These are phyloP conservation scores for Penicillium sp. DNA, from an alignment of 2,329 filamentous ascomycete genomes.

Conservation along the genomic window DNA sequence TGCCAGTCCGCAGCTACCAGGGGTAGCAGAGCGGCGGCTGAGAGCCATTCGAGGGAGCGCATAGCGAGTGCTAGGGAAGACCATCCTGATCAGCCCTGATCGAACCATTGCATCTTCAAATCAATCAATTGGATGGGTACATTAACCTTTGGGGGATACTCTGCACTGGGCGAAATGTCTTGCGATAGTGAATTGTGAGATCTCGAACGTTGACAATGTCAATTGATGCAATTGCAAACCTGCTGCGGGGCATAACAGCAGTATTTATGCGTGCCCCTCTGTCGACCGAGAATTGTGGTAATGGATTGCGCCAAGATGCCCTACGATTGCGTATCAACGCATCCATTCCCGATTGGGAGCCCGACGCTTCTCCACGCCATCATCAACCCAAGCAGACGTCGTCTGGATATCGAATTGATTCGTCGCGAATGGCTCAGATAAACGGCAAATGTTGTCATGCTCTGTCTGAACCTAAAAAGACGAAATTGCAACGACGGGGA, in stretches of 20 bases:
- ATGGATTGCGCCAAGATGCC: slow-evolving; percentile 3
- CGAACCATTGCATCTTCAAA: not conserved
- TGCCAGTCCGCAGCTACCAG: slow-evolving; percentile 50
- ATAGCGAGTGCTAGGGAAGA: slow-evolving; percentile 12
- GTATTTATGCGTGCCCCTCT: slow-evolving; percentile 6
- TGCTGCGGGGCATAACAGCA: not conserved
- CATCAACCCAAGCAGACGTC: not conserved
- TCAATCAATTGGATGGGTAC: slow-evolving; percentile 13
- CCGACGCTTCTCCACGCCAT: slow-evolving; percentile 8
- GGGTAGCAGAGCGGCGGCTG: slow-evolving; percentile 19
- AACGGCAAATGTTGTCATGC: not conserved
- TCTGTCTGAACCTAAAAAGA: not conserved
- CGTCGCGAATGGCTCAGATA: not conserved
- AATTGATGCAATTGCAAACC: not conserved
- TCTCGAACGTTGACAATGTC: not conserved
- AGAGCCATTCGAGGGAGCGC: slow-evolving; percentile 9
- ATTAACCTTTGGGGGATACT: slow-evolving; percentile 19
- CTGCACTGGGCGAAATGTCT: slow-evolving; percentile 15
- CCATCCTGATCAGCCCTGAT: slow-evolving; percentile 13
- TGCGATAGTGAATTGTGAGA: not conserved
- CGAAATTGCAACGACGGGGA: not conserved
- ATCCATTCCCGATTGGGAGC: slow-evolving; percentile 5
- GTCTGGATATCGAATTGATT: not conserved
- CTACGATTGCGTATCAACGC: slow-evolving; percentile 4
- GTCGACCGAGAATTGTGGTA: not conserved